These are phyloP conservation scores for Calocybe gangraenosa DNA, from an alignment of 768 basidiomycete species.

Conservation along the genomic window DNA sequence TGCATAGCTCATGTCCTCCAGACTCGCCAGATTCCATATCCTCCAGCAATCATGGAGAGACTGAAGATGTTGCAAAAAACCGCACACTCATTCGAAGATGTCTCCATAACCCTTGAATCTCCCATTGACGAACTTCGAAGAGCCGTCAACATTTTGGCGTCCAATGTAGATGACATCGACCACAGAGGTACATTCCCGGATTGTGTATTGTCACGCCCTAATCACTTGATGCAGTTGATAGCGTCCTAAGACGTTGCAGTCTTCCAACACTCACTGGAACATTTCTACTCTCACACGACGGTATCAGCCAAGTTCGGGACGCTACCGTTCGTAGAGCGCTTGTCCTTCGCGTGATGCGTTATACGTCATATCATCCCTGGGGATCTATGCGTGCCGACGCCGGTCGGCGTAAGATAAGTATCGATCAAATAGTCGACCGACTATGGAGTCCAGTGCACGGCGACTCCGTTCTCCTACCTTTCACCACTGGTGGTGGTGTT, in stretches of 20 bases:
- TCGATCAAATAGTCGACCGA: constrained; percentile 42
- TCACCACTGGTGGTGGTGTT: constrained; percentile 59
- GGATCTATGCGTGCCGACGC: constrained; percentile 64
- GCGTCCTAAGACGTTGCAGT: constrained; percentile 28
- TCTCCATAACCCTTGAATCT: constrained; percentile 28
- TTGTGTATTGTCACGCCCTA: constrained; percentile 3
- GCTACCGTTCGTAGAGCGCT: constrained; percentile 35
- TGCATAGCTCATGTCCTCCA: not conserved
- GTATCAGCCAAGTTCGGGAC: constrained; percentile 30
- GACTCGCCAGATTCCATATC: constrained; percentile 17
- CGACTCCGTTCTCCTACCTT: constrained; percentile 23
- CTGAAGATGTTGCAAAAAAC: constrained; percentile 29
- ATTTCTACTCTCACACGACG: constrained; percentile 37
- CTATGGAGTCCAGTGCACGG: constrained; percentile 41
- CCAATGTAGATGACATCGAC: constrained; percentile 36
- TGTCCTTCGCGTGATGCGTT: constrained; percentile 58
- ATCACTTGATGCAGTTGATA: constrained; percentile 34
- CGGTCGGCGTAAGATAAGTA: constrained; percentile 41
- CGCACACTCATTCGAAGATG: constrained; percentile 22
- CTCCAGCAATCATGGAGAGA: constrained; percentile 26
- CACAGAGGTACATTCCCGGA: constrained; percentile 32
- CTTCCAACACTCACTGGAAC: constrained; percentile 47
- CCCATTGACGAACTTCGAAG: constrained; percentile 33
- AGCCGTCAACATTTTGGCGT: constrained; percentile 32
- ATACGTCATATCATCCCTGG: constrained; percentile 73